Percentiles rank a stretch among this genome's conserved stretches.
Conservation (phyloP, 1,139 yeast species). For the Lodderomyces parapsilosis region DNA sequence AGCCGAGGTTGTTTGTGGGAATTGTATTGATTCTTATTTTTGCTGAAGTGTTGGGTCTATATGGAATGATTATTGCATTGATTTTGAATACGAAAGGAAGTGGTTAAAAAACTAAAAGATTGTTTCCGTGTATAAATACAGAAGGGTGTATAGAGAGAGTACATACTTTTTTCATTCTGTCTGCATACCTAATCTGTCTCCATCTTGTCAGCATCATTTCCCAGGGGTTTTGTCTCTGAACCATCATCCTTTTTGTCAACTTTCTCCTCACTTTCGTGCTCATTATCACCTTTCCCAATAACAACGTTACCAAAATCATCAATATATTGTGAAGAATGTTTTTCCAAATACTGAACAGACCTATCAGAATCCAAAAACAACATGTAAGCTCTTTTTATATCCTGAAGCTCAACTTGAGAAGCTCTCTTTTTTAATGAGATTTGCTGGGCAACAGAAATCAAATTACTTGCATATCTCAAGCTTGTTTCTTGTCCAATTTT, state of each 20-base stretch:
- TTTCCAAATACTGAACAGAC: slow-evolving; percentile 77
- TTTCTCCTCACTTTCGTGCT: neutral
- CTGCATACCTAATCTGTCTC: slow-evolving; percentile 39
- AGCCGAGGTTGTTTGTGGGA: slow-evolving; percentile 96
- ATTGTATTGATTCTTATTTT: slow-evolving; percentile 96
- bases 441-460: slow-evolving; percentile 86
- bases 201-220: slow-evolving; percentile 42
- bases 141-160: neutral
- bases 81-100: slow-evolving; percentile 87
- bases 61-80: slow-evolving; percentile 91
- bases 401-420: slow-evolving; percentile 68
- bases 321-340: slow-evolving; percentile 64
- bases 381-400: slow-evolving; percentile 83
- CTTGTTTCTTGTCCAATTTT: slow-evolving; percentile 93
- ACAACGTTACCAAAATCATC: slow-evolving; percentile 69
- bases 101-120: slow-evolving; percentile 23
- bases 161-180: neutral
- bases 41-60: slow-evolving; percentile 97
- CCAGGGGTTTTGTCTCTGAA: neutral
- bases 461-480: slow-evolving; percentile 88
- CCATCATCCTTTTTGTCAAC: slow-evolving; percentile 10
- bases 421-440: slow-evolving; percentile 81
- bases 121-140: neutral
- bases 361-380: slow-evolving; percentile 86
- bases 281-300: slow-evolving; percentile 30